Percentiles rank a stretch among this genome's conserved stretches.
phyloP scores from a whole-genome alignment of 2,329 filamentous ascomycete species.

The Fusarium torreyae region DNA sequence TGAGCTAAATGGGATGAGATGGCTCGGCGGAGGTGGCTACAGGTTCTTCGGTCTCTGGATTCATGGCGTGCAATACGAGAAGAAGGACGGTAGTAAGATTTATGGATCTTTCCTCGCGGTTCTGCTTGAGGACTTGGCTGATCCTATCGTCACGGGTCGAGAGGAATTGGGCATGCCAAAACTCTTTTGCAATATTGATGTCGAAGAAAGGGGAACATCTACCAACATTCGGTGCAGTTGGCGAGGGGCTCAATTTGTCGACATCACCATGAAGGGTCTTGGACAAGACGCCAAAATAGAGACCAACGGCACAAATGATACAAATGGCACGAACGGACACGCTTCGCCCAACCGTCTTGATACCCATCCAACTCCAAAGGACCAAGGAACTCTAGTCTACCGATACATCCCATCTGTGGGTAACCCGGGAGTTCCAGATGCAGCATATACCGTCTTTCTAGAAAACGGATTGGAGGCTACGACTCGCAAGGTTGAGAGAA shows the following conservation, averaged over 20 bases:
- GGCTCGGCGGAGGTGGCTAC: conserved; percentile 74
- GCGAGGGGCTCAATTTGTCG: conserved; percentile 27
- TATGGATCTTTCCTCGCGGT: conserved; percentile 70
- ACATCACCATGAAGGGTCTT: conserved; percentile 19
- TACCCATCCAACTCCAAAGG: conserved; percentile 29
- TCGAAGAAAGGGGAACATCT: conserved; percentile 39
- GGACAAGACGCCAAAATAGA: not conserved
- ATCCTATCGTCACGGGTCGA: conserved; percentile 72
- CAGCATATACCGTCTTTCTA: conserved; percentile 15
- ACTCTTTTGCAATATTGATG: conserved; percentile 66
- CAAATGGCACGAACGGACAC: not conserved
- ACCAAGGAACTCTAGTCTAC: conserved; percentile 16
- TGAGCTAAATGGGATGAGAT: conserved; percentile 67
- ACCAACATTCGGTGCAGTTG: conserved; percentile 26
- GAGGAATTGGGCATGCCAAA: conserved; percentile 76
- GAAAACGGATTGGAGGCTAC: conserved; percentile 9
- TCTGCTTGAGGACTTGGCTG: conserved; percentile 70
- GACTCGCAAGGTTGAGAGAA: conserved; percentile 20
- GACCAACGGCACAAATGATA: not conserved
- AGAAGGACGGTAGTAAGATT: conserved; percentile 63
- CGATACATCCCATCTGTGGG: conserved; percentile 26
- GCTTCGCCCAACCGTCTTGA: not conserved
- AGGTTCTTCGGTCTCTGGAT: conserved; percentile 72
- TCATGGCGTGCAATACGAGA: conserved; percentile 72
- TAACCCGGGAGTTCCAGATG: conserved; percentile 12